Conservation (phyloP, 805 yeast genomes). For the Yamadazyma ubonensis region DNA sequence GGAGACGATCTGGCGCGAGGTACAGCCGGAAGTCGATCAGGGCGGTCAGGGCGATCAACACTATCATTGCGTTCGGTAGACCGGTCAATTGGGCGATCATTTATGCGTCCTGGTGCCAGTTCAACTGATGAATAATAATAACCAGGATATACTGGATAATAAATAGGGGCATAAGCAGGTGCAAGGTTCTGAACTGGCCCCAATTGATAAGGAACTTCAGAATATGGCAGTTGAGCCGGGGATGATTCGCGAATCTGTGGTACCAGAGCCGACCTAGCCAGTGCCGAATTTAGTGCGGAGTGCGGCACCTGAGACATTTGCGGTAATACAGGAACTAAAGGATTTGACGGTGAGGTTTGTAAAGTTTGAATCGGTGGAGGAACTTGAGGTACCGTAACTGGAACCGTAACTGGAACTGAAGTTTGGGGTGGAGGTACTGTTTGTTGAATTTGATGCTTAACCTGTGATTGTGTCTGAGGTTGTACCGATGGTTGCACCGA, state of each 20-base stretch:
- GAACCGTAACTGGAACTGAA: no score
- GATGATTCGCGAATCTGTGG: neutral
- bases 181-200: neutral
- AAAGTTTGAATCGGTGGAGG: no score
- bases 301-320: neutral
- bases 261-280: neutral
- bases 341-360: no score
- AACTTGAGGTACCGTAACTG: no score
- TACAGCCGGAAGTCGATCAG: slow-evolving; percentile 3
- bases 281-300: neutral
- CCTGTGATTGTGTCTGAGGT: no score
- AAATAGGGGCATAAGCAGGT: neutral
- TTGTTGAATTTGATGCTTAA: no score
- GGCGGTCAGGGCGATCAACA: no score
- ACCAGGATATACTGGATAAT: slow-evolving; percentile 7
- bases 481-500: no score
- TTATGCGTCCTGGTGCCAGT: neutral
- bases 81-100: neutral
- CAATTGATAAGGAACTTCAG: slow-evolving; percentile 1
- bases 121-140: slow-evolving; percentile 2
- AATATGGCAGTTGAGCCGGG: slow-evolving; percentile 1
- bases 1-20: slow-evolving; percentile 3
- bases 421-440: no score
- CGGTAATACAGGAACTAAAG: neutral
- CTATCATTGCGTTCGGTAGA: neutral